Base-by-base conservation (phyloP, 371 early-diverging fungal genomes). In the Thermomucor indicae-seudaticae region DNA sequence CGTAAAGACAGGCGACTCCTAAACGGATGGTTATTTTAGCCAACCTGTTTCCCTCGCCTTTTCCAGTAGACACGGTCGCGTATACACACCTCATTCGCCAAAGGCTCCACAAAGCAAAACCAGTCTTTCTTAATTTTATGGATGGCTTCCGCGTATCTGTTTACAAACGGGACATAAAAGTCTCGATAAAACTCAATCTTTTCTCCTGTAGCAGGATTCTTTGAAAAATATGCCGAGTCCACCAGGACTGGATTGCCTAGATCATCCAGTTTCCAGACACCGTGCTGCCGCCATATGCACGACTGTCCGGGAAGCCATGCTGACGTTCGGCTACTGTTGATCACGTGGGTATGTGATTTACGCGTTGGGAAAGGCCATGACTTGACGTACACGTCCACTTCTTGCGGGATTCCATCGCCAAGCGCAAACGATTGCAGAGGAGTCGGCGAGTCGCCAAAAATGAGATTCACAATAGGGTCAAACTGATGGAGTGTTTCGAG, bases 231-330 rank as follows among this genome's bases (percentile, higher is more conserved):
- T 37, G 81, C 68, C 0, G 81, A 62, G 16, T 75, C 65, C 1
- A 81, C 55, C 10, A 81, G 30, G 5, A 67, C 68, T 2, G 89
- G 85, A 16, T 79, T 47, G 1, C 79, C 82, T 20, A 58, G 49
- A 1, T 69, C 55, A 40, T 79, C 69, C 3, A 81, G 22, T 17
- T 71, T 80, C 89, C 90, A 91, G 1, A 91, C 87, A 23, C 89
- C 89, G 53, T 89, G 87, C 27, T 81, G 68, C 19, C 70, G 81
- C 90, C 92, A 91, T 11, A 90, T 62, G 57, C 91, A 90, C 17
- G 67, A 68, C 5, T 58, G 55, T 5, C 76, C 80, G 2, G 73
- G 65, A 1, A 80, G 43, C 88, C 88, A 89, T 0, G 81, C 88
- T 2, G 78, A 80, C 0, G 63, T 56, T 24, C 66, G 62, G 8